Base-by-base conservation (phyloP, 352 stramenopile species). In the Phytophthora multivora region DNA sequence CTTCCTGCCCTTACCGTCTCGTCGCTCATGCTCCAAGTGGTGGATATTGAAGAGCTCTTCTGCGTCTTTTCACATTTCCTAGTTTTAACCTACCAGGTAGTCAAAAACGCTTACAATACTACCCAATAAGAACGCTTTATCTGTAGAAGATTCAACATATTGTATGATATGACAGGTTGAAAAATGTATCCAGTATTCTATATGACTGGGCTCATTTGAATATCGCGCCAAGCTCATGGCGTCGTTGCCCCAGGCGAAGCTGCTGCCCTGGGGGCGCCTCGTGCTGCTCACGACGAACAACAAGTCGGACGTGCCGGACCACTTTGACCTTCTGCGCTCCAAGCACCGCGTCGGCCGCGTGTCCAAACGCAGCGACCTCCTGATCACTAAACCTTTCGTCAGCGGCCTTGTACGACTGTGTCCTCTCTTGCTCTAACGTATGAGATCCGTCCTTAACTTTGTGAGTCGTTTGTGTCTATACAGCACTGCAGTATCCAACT, bases 191-290 rank as follows among this genome's bases (percentile, higher is more conserved):
- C 1, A 0, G 10, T 13, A 13, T 12, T 33, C 4, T 33, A 4
- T 3, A 13, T 26, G 12, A n/a, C 13, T 47, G 23, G n/a, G 45
- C 13, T 45, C 51, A 69, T 53, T 54, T 43, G 31, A 69, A 51
- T 51, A 35, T 53, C 13, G 18, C 46, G 5, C 16, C n/a, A 39
- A 43, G 25, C 28, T 7, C 11, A 1, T 13, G 2, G 10, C 30
- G 25, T 13, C 53, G 6, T 28, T 31, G 16, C 31, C 25, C 5
- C 13, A 15, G 38, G 16, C 51, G 28, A 26, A 52, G 50, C 47
- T 74, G 35, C 58, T 66, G 48, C 71, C 78, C 8, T 92, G 83
- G 83, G 83, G 77, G 4, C 79, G 79, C 18, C 81, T 90, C 51
- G 75, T 74, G 64, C 65, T 83, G 48, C 38, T 87, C 4, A 66